phyloP scores from a whole-genome alignment of 2,329 filamentous ascomycete species.

The Trichoderma asperellum region DNA sequence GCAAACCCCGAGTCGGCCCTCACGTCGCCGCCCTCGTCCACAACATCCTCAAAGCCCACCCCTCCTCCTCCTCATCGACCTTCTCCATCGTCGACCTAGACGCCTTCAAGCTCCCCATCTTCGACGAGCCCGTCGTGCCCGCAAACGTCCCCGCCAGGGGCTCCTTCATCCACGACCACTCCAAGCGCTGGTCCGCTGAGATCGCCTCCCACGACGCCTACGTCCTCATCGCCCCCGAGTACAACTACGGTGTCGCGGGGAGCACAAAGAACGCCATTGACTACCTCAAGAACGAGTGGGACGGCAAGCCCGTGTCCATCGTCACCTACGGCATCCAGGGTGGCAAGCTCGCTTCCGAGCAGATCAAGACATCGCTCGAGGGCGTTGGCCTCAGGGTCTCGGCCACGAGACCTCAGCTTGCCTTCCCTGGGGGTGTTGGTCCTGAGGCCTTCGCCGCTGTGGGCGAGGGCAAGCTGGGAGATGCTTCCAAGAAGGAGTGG shows the following conservation, averaged over 20 bases:
- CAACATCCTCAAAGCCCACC: background rate
- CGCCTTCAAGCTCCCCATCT: conserved; percentile 48
- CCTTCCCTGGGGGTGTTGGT: background rate
- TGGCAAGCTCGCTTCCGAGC: conserved; percentile 35
- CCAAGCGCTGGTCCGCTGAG: conserved; percentile 47
- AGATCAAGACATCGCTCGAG: conserved; percentile 8
- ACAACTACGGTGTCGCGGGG: conserved; percentile 59
- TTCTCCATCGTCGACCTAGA: conserved; percentile 43
- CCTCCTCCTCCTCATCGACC: background rate
- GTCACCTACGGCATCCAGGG: conserved; percentile 58
- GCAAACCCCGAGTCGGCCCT: conserved; percentile 24
- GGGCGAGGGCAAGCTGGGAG: conserved; percentile 23
- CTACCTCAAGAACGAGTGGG: conserved; percentile 61
- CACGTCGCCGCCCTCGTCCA: conserved; percentile 16
- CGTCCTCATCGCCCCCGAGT: conserved; percentile 53
- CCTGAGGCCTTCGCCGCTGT: conserved; percentile 18
- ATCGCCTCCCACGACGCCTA: conserved; percentile 50
- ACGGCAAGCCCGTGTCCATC: conserved; percentile 55
- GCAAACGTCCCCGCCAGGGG: conserved; percentile 40
- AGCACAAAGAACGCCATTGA: conserved; percentile 63
- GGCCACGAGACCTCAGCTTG: conserved; percentile 18
- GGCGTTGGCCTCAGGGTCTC: conserved; percentile 13
- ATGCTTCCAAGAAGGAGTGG: conserved; percentile 19
- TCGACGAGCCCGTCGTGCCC: conserved; percentile 46
- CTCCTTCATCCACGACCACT: conserved; percentile 45